These are phyloP conservation scores for Coniochaeta prunicola DNA, from an alignment of 2,329 filamentous ascomycete species.

Conservation along the genomic window DNA sequence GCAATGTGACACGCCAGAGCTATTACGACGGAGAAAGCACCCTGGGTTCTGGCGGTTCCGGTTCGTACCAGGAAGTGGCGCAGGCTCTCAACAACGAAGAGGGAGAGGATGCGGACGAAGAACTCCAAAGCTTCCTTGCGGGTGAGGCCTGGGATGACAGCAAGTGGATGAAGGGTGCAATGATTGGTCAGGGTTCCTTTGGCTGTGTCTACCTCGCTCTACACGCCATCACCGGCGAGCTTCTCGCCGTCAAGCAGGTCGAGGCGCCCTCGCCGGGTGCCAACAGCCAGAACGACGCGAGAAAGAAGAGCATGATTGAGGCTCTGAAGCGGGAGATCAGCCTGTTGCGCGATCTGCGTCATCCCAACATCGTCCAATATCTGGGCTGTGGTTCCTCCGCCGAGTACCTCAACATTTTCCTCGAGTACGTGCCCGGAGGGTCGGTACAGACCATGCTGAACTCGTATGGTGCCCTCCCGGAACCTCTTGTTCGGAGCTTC, in stretches of 20 bases:
- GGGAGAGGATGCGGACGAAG: conserved; percentile 85
- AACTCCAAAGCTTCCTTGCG: conserved; percentile 81
- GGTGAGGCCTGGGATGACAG: conserved; percentile 93
- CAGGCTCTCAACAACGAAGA: conserved; percentile 82
- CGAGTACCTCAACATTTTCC: conserved; percentile 96
- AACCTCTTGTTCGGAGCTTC: conserved; percentile 91
- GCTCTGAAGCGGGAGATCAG: conserved; percentile 95
- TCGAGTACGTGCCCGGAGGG: conserved; percentile 95
- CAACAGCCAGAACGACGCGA: conserved; percentile 74
- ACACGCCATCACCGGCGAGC: conserved; percentile 91
- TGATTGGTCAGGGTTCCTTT: conserved; percentile 96
- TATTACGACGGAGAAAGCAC: conserved; percentile 80
- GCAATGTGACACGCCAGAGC: conserved; percentile 62
- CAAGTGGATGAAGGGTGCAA: conserved; percentile 98
- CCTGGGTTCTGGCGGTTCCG: conserved; percentile 46
- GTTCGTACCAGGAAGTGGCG: conserved; percentile 76
- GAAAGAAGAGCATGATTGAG: conserved; percentile 97
- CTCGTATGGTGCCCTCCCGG: conserved; percentile 90
- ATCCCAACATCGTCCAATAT: conserved; percentile 97
- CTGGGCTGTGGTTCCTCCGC: conserved; percentile 89
- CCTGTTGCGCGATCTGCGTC: conserved; percentile 85
- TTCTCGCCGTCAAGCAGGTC: conserved; percentile 97
- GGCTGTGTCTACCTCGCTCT: conserved; percentile 92
- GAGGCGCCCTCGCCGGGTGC: conserved; percentile 75
- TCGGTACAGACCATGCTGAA: conserved; percentile 98